A percentile compares a stretch with the other conserved stretches of the same genome.
phyloP scores from a whole-genome alignment of 805 yeast genomes.

The Wickerhamiella spandovensis region DNA sequence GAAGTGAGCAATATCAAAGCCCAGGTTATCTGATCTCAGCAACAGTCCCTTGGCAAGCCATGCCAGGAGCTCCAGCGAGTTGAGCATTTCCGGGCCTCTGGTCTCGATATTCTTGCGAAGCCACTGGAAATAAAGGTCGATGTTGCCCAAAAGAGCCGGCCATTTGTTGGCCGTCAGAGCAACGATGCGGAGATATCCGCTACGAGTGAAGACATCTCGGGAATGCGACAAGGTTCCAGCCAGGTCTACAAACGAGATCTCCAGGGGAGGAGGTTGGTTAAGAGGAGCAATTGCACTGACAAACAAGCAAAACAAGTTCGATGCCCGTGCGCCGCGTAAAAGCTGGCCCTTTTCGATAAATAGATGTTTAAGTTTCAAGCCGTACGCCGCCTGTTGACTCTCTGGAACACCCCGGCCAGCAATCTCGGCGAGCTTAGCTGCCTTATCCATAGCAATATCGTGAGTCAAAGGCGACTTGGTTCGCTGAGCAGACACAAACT shows the following conservation, averaged over 20 bases:
- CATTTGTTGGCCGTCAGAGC: conserved; percentile 48
- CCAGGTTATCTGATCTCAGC: conserved; percentile 37
- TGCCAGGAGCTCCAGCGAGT: conserved; percentile 37
- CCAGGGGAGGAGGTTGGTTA: conserved; percentile 6
- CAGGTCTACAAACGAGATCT: conserved; percentile 9
- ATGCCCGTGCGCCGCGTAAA: conserved; percentile 4
- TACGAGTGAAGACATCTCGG: conserved; percentile 27
- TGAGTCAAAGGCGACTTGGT: conserved; percentile 1
- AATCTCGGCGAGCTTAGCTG: conserved; percentile 16
- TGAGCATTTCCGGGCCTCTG: conserved; percentile 7
- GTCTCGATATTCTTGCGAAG: conserved; percentile 11
- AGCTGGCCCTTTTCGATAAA: conserved; percentile 8
- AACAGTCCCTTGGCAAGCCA: conserved; percentile 68
- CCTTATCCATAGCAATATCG: conserved; percentile 11
- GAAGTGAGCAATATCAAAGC: conserved; percentile 25
- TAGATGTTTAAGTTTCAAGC: conserved; percentile 7
- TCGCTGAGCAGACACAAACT: conserved; percentile 1
- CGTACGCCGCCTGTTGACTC: conserved; percentile 10
- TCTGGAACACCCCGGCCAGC: conserved; percentile 15
- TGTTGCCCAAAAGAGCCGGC: conserved; percentile 18
- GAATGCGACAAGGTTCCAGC: conserved; percentile 13
- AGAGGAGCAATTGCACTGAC: conserved; percentile 9
- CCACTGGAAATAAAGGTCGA: conserved; percentile 4
- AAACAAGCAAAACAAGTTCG: conserved; percentile 3
- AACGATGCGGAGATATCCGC: conserved; percentile 44